Evolutionary conservation across 1,139 yeast genomes (phyloP).

Genomic region (Candida sp.): DNA sequence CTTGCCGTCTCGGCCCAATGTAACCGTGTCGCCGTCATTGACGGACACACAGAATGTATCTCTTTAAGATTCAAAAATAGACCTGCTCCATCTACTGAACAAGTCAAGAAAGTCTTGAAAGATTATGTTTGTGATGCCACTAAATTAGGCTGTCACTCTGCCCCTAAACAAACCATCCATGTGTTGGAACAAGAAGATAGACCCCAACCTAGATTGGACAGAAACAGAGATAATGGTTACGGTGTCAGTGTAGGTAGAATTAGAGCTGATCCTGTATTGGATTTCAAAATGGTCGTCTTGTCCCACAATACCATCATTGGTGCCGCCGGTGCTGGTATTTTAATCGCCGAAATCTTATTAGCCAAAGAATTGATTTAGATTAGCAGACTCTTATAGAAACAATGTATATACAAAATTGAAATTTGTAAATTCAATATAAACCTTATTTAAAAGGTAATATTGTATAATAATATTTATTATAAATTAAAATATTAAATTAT

Average conservation of each 20-base stretch:
- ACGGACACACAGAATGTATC: conserved; percentile 97
- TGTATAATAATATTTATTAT: too few relatives aligned
- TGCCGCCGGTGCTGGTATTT: conserved; percentile 99
- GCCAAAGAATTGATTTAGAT: conserved; percentile 67
- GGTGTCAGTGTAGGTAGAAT: conserved; percentile 96
- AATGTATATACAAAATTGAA: too few relatives aligned
- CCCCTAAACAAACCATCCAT: conserved; percentile 90
- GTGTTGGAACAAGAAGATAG: conserved; percentile 89
- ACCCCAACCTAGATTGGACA: conserved; percentile 98
- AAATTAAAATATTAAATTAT: too few relatives aligned
- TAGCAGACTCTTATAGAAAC: too few relatives aligned
- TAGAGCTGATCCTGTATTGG: conserved; percentile 90
- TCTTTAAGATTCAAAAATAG: conserved; percentile 77
- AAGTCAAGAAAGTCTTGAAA: conserved; percentile 65
- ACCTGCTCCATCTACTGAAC: conserved; percentile 83
- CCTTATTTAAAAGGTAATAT: too few relatives aligned
- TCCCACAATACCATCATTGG: conserved; percentile 98
- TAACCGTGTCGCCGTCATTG: conserved; percentile 94
- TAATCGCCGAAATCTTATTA: conserved; percentile 86
- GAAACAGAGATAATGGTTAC: conserved; percentile 92
- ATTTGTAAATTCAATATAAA: too few relatives aligned
- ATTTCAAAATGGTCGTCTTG: conserved; percentile 91
- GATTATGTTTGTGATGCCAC: conserved; percentile 86
- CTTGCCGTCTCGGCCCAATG: conserved; percentile 93
- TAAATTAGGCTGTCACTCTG: conserved; percentile 77